Conservation (phyloP, 129 eudicot species). For the Smallanthus sonchifolius region DNA sequence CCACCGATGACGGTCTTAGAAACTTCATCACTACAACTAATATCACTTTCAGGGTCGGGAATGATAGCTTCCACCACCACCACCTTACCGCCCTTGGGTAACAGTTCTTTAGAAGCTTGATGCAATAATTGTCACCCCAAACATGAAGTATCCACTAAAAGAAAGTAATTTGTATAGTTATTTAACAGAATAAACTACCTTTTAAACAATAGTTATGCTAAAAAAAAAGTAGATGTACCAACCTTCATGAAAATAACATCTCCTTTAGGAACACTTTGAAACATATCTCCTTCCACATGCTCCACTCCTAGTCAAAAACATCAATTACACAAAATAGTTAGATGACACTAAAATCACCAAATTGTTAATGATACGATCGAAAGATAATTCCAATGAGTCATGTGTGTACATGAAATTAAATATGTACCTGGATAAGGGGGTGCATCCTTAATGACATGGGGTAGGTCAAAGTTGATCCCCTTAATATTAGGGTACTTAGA, state of each 20-base stretch:
- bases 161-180: neutral
- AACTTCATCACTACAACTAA: neutral
- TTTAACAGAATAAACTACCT: neutral
- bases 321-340: no score
- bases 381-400: no score
- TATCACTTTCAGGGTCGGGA: slow-evolving; percentile 29
- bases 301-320: slow-evolving; percentile 22
- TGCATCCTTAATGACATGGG: slow-evolving; percentile 36
- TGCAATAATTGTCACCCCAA: slow-evolving; percentile 45
- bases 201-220: neutral
- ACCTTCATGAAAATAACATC: slow-evolving; percentile 42
- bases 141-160: slow-evolving; percentile 45
- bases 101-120: slow-evolving; percentile 38
- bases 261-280: slow-evolving; percentile 36
- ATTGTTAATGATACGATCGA: no score
- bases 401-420: no score
- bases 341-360: no score
- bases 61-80: slow-evolving; percentile 37
- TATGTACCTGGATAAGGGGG: slow-evolving; percentile 27
- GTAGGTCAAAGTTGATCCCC: slow-evolving; percentile 39
- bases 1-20: neutral
- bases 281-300: slow-evolving; percentile 41
- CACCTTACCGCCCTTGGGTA: slow-evolving; percentile 35
- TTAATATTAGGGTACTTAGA: slow-evolving; percentile 35
- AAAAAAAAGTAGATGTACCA: neutral